Conservation (phyloP, 2,329 filamentous ascomycete species). For the Aureobasidium melanogenum region DNA sequence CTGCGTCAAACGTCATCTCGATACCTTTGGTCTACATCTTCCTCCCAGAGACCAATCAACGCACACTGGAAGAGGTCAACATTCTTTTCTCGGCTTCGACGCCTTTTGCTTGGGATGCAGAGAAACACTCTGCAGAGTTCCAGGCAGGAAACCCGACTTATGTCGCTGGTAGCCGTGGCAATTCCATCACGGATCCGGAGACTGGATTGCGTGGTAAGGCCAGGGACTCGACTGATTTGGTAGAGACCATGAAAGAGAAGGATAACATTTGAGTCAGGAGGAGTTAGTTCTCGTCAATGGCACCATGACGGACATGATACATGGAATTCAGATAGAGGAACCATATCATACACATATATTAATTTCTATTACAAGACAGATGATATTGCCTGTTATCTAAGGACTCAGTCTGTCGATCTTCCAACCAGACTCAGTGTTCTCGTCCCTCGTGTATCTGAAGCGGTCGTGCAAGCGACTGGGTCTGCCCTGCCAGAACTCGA, state of each 20-base stretch:
- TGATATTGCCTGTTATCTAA: slow-evolving; percentile 27
- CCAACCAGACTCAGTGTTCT: slow-evolving; percentile 44
- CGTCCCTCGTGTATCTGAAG: slow-evolving; percentile 67
- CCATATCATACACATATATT: background rate
- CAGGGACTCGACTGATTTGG: background rate
- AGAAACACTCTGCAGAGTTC: slow-evolving; percentile 53
- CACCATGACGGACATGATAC: background rate
- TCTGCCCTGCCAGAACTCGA: slow-evolving; percentile 96
- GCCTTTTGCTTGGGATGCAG: slow-evolving; percentile 63
- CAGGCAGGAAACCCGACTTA: slow-evolving; percentile 49
- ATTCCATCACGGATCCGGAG: slow-evolving; percentile 20
- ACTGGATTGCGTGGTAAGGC: background rate
- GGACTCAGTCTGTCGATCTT: slow-evolving; percentile 66
- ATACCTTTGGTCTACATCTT: slow-evolving; percentile 65
- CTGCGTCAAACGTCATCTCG: slow-evolving; percentile 53
- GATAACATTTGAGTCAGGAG: background rate
- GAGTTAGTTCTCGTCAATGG: too few relatives aligned
- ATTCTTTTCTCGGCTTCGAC: slow-evolving; percentile 59
- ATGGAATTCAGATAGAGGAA: background rate
- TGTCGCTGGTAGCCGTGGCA: slow-evolving; percentile 21
- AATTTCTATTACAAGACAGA: background rate
- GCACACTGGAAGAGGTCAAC: slow-evolving; percentile 43
- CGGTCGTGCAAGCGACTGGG: slow-evolving; percentile 87
- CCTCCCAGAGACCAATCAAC: slow-evolving; percentile 59
- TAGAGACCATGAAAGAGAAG: background rate